These are phyloP conservation scores for Exophiala sp. DNA, from an alignment of 2,329 filamentous ascomycete species.

Conservation along the genomic window DNA sequence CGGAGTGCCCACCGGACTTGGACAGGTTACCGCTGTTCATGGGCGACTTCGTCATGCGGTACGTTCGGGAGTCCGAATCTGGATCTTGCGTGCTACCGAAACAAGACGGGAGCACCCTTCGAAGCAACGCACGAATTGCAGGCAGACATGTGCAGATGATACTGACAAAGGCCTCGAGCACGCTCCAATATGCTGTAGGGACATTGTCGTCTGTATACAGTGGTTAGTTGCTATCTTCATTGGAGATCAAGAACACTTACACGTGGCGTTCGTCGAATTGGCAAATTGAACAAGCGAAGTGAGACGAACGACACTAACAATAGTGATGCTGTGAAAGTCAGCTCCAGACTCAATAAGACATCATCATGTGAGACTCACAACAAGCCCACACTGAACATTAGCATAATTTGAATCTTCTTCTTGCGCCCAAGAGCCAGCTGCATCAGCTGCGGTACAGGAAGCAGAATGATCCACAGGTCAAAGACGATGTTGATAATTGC, in stretches of 20 bases:
- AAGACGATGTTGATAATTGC: conserved; percentile 52
- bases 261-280: conserved; percentile 40
- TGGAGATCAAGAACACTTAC: conserved; percentile 23
- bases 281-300: conserved; percentile 43
- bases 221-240: neutral
- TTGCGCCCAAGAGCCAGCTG: conserved; percentile 45
- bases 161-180: conserved; percentile 15
- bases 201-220: conserved; percentile 15
- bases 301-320: conserved; percentile 46
- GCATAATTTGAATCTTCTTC: conserved; percentile 48
- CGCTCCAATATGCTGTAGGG: conserved; percentile 17
- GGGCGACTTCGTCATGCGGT: conserved; percentile 9
- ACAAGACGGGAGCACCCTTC: conserved; percentile 16
- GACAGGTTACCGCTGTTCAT: neutral
- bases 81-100: conserved; percentile 15
- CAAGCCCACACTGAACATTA: conserved; percentile 53
- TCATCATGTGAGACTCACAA: conserved; percentile 33
- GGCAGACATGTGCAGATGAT: conserved; percentile 18
- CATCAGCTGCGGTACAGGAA: conserved; percentile 51
- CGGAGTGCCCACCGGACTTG: neutral
- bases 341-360: neutral
- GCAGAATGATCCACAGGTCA: conserved; percentile 51
- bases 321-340: conserved; percentile 37
- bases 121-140: conserved; percentile 18
- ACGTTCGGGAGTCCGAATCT: conserved; percentile 9